These are phyloP conservation scores for Jimgerdemannia lactiflua DNA, from an alignment of 192 early-diverging fungal species.

Conservation along the genomic window DNA sequence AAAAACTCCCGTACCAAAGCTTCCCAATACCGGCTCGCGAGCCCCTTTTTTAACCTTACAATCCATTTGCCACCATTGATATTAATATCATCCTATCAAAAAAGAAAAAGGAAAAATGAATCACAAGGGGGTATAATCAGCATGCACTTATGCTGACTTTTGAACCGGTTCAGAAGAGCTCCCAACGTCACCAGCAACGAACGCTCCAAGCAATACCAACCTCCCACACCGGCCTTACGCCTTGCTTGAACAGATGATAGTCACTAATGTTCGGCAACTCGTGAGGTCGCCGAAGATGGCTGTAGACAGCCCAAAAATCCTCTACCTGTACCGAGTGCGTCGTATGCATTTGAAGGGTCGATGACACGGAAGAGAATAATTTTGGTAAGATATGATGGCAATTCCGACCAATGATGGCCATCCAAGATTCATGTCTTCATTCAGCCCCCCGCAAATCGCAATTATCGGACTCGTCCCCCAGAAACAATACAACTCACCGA, in stretches of 20 bases:
- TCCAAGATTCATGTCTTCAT: no score
- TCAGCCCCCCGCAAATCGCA: no score
- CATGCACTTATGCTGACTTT: no score
- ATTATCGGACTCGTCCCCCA: no score
- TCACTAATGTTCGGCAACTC: conserved; percentile 86
- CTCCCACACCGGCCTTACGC: conserved; percentile 95
- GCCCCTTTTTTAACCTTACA: conserved; percentile 86
- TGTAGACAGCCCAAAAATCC: conserved; percentile 78
- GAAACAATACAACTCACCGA: conserved; percentile 42
- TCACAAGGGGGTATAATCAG: no score
- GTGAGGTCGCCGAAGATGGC: conserved; percentile 76
- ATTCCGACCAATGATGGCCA: no score
- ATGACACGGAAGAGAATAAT: neutral
- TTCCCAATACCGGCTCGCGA: conserved; percentile 93
- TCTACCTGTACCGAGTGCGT: conserved; percentile 49
- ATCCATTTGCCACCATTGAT: conserved; percentile 96
- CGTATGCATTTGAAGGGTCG: neutral
- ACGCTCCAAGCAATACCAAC: conserved; percentile 23
- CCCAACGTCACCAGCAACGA: neutral
- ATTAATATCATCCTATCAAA: conserved; percentile 63
- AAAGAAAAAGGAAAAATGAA: neutral
- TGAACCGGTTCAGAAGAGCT: no score
- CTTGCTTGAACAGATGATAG: conserved; percentile 91
- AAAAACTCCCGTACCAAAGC: conserved; percentile 50
- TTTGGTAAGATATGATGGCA: neutral